phyloP scores from a whole-genome alignment of 208 protist species.

The Trypanosoma cruzi region DNA sequence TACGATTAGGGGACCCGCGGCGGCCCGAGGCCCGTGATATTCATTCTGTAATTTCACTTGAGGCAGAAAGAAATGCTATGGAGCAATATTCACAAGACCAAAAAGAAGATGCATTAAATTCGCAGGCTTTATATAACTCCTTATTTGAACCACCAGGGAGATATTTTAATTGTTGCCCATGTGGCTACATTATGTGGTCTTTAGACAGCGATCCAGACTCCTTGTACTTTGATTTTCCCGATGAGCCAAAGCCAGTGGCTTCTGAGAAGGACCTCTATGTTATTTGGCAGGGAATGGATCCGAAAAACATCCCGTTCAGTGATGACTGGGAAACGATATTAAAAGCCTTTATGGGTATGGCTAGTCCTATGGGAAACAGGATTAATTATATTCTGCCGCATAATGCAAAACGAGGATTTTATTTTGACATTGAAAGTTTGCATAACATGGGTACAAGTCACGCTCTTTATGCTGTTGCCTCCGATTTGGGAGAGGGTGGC shows the following conservation, averaged over 20 bases:
- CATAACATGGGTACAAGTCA: conserved; percentile 36
- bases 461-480: conserved; percentile 35
- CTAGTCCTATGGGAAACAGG: conserved; percentile 30
- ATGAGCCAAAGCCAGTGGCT: conserved; percentile 50
- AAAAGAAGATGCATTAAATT: conserved; percentile 57
- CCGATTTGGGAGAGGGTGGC: conserved; percentile 43
- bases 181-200: conserved; percentile 63
- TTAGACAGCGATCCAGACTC: conserved; percentile 38
- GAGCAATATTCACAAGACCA: conserved; percentile 50
- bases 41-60: neutral
- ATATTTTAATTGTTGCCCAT: conserved; percentile 46
- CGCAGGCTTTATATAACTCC: conserved; percentile 59
- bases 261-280: conserved; percentile 47
- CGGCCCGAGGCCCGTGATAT: conserved; percentile 54
- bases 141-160: conserved; percentile 35
- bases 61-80: conserved; percentile 27
- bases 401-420: conserved; percentile 51
- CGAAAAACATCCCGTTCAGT: conserved; percentile 20
- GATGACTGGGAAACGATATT: conserved; percentile 27
- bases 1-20: conserved; percentile 72
- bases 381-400: conserved; percentile 55
- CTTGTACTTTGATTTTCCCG: conserved; percentile 50
- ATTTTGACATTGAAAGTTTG: conserved; percentile 52
- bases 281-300: conserved; percentile 21
- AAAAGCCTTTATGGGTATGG: conserved; percentile 37